Conservation (phyloP, 169 alveolate genomes). For the Plasmodium berghei region DNA sequence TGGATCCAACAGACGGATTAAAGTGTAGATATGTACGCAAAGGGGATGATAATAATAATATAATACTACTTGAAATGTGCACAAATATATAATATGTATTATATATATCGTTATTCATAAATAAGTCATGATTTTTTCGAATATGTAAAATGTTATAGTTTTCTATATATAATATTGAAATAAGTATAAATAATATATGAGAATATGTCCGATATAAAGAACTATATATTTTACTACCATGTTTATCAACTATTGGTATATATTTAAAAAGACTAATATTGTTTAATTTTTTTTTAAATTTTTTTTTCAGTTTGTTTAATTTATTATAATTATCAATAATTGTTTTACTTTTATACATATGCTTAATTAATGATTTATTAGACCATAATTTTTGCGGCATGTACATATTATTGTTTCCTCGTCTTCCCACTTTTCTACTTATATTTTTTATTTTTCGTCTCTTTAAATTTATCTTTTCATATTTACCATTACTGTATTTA, state of each 20-base stretch:
- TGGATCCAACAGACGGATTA: slow-evolving; percentile 3
- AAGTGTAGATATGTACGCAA: slow-evolving; percentile 31
- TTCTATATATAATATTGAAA: slow-evolving; percentile 67
- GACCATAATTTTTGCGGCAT: not conserved
- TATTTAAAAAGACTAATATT: slow-evolving; percentile 36
- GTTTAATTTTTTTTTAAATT: slow-evolving; percentile 31
- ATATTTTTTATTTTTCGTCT: not conserved
- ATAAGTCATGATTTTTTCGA: slow-evolving; percentile 41
- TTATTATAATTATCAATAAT: slow-evolving; percentile 27
- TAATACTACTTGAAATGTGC: slow-evolving; percentile 62
- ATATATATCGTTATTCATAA: slow-evolving; percentile 56
- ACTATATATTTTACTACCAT: slow-evolving; percentile 41
- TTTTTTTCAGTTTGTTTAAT: slow-evolving; percentile 45
- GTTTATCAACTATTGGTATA: slow-evolving; percentile 24
- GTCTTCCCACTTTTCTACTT: not conserved
- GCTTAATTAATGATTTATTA: slow-evolving; percentile 1
- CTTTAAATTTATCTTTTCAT: not conserved
- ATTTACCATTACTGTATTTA: not conserved
- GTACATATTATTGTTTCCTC: not conserved
- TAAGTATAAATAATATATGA: slow-evolving; percentile 43
- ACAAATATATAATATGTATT: slow-evolving; percentile 56
- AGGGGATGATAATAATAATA: slow-evolving; percentile 61
- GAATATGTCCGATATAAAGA: slow-evolving; percentile 37
- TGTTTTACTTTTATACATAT: not conserved
- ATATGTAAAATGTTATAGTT: slow-evolving; percentile 70